Evolutionary conservation across 169 alveolate genomes (phyloP).

Genomic region (Plasmodium gallinaceum): DNA sequence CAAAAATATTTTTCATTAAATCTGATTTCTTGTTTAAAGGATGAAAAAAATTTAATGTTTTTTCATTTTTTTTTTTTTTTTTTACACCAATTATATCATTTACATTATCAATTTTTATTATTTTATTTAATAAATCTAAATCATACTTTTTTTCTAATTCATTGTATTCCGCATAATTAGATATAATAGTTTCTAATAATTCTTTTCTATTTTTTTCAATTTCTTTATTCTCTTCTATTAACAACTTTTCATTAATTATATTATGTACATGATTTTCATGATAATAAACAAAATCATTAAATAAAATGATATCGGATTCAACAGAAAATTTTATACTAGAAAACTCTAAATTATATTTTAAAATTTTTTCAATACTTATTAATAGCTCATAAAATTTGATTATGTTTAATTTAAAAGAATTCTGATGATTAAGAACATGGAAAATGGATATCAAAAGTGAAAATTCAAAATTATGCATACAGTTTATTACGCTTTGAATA

Average conservation of each 20-base stretch:
- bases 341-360: constrained; percentile 26
- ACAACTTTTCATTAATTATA: constrained; percentile 30
- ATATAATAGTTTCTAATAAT: constrained; percentile 10
- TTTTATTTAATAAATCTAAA: constrained; percentile 7
- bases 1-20: constrained; percentile 72
- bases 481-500: constrained; percentile 36
- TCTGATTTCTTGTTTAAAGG: constrained; percentile 73
- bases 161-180: constrained; percentile 16
- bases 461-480: constrained; percentile 43
- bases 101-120: constrained; percentile 41
- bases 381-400: constrained; percentile 65
- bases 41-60: constrained; percentile 30
- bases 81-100: constrained; percentile 69
- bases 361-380: constrained; percentile 34
- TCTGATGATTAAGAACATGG: constrained; percentile 71
- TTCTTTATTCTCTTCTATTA: constrained; percentile 23
- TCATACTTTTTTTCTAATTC: constrained; percentile 22
- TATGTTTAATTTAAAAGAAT: constrained; percentile 53
- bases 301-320: constrained; percentile 14
- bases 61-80: constrained; percentile 22
- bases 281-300: constrained; percentile 59
- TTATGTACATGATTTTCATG: constrained; percentile 44
- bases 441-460: constrained; percentile 55
- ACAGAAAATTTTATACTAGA: constrained; percentile 13
- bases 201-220: constrained; percentile 17